Evolutionary conservation across 164 flowering plant species (phyloP), one percentile per base, ranked within the genome.

Genomic region (Chimonanthus salicifolius): DNA sequence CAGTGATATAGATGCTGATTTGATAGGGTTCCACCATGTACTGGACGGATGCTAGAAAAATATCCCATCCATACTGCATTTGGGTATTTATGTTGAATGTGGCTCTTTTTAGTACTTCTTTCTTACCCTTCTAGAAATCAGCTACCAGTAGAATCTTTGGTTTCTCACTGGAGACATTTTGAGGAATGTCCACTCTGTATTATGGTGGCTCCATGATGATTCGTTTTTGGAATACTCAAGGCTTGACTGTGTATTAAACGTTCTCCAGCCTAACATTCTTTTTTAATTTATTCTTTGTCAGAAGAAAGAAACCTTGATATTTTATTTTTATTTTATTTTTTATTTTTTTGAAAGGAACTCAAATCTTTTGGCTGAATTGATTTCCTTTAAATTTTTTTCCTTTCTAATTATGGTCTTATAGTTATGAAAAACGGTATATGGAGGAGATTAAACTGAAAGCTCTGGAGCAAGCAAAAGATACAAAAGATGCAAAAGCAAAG

Each of bases 341-440:
- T 20, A 11, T 65, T 33, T 20, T 62, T 62, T 9, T 65, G 11
- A 65, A 44, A 65, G 68, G 20, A 16, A 65, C 10, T 1, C 68
- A 21, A 6, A 33, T 9, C 10, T 5, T 65, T 4, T 74, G 4
- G 20, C 47, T 62, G 6, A 33, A 43, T 47, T 16, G 33, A 51
- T 62, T 69, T 7, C 4, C 51, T 70, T 18, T 60, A 33, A 65
- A 62, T 63, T 69, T 6, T 50, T 47, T 54, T 68, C n/a, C 18
- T 11, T 64, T 65, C 58, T 33, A 1, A 1, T 33, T 58, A 5
- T 79, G 67, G 48, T 71, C 58, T 3, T 49, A 47, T 71, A 94
- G 98, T 69, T 90, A 86, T 84, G 98, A 94, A 82, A 88, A 83
- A 72, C 80, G 72, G 48, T 89, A 87, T 77, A 83, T 77, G 83